phyloP scores from a whole-genome alignment of 2,329 filamentous ascomycete species.

The Phaeophleospora eucalypticola region DNA sequence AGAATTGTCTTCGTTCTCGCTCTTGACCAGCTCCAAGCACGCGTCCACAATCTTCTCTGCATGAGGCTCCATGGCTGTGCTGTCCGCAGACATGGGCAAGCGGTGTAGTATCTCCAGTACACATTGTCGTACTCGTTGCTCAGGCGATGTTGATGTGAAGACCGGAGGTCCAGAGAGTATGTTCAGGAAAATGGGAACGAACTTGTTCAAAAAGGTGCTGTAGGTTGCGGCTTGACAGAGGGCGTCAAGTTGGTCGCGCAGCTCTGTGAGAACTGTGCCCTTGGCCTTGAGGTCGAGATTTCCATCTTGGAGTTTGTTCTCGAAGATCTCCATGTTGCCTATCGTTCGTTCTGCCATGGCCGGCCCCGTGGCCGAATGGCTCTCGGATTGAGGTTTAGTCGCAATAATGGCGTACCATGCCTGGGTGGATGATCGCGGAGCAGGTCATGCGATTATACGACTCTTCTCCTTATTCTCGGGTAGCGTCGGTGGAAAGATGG shows the following conservation, averaged over 20 bases:
- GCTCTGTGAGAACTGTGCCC: constrained; percentile 73
- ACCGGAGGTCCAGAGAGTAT: constrained; percentile 82
- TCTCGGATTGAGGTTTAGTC: not conserved
- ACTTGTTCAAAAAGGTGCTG: constrained; percentile 72
- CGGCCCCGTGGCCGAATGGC: not conserved
- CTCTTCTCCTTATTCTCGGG: not conserved
- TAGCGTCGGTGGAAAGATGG: not conserved
- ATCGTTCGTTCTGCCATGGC: constrained; percentile 40
- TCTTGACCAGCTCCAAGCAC: constrained; percentile 79
- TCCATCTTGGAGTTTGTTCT: constrained; percentile 45
- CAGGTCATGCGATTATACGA: not conserved
- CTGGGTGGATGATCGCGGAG: no score
- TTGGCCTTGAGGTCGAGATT: constrained; percentile 68
- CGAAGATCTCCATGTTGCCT: constrained; percentile 42
- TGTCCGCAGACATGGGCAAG: constrained; percentile 60
- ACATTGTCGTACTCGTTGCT: constrained; percentile 92
- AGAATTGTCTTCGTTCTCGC: constrained; percentile 97
- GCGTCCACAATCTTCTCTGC: constrained; percentile 85
- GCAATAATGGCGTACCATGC: not conserved
- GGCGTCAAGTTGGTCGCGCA: constrained; percentile 88
- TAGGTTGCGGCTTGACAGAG: constrained; percentile 78
- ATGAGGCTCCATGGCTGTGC: constrained; percentile 79
- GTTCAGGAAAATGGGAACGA: constrained; percentile 84
- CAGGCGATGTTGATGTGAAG: constrained; percentile 83
- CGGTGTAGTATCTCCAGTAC: constrained; percentile 92